Percentiles rank a stretch among this genome's conserved stretches.
Conservation (phyloP, 306 rosid species). For the Castanopsis chinensis region DNA sequence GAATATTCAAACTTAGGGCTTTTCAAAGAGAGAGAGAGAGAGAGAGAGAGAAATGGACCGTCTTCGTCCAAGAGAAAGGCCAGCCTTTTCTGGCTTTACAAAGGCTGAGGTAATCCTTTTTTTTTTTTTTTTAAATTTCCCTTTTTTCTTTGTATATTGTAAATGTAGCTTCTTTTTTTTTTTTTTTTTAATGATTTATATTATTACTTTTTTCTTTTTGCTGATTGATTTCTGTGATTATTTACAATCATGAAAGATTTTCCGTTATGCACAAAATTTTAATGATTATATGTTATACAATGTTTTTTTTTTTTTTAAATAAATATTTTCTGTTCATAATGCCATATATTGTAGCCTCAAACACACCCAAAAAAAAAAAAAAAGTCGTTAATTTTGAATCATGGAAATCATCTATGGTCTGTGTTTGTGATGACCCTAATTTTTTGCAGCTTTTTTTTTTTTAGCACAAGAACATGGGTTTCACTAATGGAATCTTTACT, state of each 20-base stretch:
- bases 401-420: background rate
- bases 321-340: background rate
- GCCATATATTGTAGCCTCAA: background rate
- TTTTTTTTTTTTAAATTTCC: background rate
- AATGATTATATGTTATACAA: background rate
- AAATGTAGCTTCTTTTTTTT: background rate
- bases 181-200: background rate
- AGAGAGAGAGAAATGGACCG: constrained; percentile 54
- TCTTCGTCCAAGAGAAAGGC: constrained; percentile 79
- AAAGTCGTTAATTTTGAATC: background rate
- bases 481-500: background rate
- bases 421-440: background rate
- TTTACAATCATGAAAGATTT: background rate
- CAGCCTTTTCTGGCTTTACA: constrained; percentile 65
- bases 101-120: constrained; percentile 59
- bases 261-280: background rate
- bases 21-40: background rate
- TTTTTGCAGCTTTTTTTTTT: background rate
- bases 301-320: background rate
- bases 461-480: background rate
- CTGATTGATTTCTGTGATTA: background rate
- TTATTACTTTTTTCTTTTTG: background rate
- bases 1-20: constrained; percentile 8
- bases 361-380: too few species aligned
- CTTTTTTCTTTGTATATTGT: background rate